These are phyloP conservation scores for Straminergon stramineum DNA, from an alignment of 225 moss, liverwort and hornwort genomes.

Conservation along the genomic window DNA sequence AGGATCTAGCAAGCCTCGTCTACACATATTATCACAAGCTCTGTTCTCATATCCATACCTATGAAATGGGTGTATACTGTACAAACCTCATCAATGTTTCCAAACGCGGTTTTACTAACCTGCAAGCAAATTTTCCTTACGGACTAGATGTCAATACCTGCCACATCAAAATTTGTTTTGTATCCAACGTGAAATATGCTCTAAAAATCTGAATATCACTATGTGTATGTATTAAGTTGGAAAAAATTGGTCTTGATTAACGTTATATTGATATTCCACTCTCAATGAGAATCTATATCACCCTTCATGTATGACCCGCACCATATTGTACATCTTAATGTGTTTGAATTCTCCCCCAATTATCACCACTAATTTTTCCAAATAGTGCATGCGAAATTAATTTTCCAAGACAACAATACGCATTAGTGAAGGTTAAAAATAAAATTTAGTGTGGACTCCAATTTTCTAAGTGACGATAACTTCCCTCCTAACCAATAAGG, in stretches of 20 bases:
- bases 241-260: too few species aligned
- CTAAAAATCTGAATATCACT: too few species aligned
- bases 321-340: neutral
- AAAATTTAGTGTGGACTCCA: neutral
- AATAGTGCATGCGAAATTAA: neutral
- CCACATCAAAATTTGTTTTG: too few species aligned
- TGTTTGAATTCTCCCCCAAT: neutral
- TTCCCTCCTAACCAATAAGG: neutral
- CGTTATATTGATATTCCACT: neutral
- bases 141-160: too few species aligned
- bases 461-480: neutral
- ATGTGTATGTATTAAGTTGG: too few species aligned
- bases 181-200: too few species aligned
- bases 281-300: neutral
- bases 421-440: neutral
- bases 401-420: neutral
- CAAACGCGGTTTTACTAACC: too few species aligned
- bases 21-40: too few species aligned
- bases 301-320: neutral
- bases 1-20: too few species aligned
- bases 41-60: accelerated
- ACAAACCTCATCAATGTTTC: neutral
- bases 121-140: too few species aligned
- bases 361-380: too few species aligned
- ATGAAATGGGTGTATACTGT: neutral